Conservation (phyloP, 352 stramenopile species). For the Pythium utonaiense region DNA sequence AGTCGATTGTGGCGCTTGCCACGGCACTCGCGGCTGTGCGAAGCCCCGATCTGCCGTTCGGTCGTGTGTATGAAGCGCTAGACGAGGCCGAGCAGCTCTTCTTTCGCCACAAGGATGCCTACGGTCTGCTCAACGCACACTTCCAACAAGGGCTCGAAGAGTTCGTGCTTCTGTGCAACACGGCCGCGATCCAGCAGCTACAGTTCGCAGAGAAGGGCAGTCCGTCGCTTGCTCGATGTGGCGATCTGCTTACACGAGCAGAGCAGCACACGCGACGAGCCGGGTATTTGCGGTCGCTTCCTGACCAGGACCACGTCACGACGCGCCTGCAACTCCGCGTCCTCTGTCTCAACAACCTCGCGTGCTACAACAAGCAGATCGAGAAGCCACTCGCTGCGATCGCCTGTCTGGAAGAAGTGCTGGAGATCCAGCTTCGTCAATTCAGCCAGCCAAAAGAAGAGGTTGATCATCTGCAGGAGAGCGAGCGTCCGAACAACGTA, state of each 20-base stretch:
- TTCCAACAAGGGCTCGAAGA: slow-evolving; percentile 65
- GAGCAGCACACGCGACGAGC: slow-evolving; percentile 52
- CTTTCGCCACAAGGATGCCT: slow-evolving; percentile 46
- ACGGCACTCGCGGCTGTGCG: slow-evolving; percentile 33
- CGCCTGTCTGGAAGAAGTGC: slow-evolving; percentile 37
- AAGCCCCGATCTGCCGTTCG: slow-evolving; percentile 11
- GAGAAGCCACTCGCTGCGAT: slow-evolving; percentile 41
- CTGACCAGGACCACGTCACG: slow-evolving; percentile 16
- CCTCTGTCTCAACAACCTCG: slow-evolving; percentile 65
- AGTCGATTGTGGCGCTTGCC: slow-evolving; percentile 44
- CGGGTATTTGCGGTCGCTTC: slow-evolving; percentile 36
- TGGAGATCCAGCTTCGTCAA: slow-evolving; percentile 45
- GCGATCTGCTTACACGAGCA: slow-evolving; percentile 22
- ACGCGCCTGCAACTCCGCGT: slow-evolving; percentile 37
- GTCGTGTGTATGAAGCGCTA: slow-evolving; percentile 25
- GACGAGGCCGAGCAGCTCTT: slow-evolving; percentile 37
- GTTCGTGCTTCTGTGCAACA: slow-evolving; percentile 61
- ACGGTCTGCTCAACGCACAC: slow-evolving; percentile 29
- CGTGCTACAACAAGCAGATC: slow-evolving; percentile 48
- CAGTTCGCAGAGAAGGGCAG: slow-evolving; percentile 6
- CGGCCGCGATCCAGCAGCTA: slow-evolving; percentile 46
- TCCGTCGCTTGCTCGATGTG: slow-evolving; percentile 23
- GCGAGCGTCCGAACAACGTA: background rate
- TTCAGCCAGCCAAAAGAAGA: background rate
- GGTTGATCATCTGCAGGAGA: background rate